A percentile compares a stretch with the other conserved stretches of the same genome.
Conservation (phyloP, 192 early-diverging fungal species). For the Lobosporangium transversale region DNA sequence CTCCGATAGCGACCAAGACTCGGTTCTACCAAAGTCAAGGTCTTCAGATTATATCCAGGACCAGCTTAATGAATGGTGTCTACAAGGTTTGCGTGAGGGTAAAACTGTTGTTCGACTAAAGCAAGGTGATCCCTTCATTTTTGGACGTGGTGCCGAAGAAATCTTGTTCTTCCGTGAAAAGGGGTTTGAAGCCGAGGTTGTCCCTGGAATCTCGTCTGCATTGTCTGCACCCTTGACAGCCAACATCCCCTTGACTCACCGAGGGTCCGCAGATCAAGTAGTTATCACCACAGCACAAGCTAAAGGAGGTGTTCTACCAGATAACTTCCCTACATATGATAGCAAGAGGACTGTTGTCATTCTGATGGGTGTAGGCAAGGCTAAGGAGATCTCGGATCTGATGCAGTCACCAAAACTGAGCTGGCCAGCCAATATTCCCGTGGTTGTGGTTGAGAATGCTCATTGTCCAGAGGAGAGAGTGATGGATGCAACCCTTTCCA, state of each 20-base stretch:
- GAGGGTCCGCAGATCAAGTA: conserved; percentile 88
- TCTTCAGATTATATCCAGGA: conserved; percentile 79
- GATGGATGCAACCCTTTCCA: conserved; percentile 70
- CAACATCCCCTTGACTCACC: conserved; percentile 86
- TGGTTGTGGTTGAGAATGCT: conserved; percentile 86
- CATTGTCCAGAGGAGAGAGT: conserved; percentile 80
- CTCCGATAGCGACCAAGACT: conserved; percentile 1
- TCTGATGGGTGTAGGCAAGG: conserved; percentile 85
- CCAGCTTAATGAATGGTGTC: conserved; percentile 76
- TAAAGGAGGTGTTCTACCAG: conserved; percentile 79
- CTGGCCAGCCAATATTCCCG: conserved; percentile 75
- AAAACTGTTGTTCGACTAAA: conserved; percentile 86
- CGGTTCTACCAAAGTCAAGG: conserved; percentile 37
- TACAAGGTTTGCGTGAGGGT: conserved; percentile 73
- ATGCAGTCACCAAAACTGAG: conserved; percentile 49
- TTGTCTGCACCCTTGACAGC: conserved; percentile 80
- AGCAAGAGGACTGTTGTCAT: conserved; percentile 80
- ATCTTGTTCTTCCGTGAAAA: conserved; percentile 73
- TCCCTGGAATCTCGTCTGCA: conserved; percentile 83
- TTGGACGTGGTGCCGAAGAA: conserved; percentile 94
- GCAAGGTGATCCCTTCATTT: conserved; percentile 93
- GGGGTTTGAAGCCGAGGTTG: conserved; percentile 70
- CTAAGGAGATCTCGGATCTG: conserved; percentile 71
- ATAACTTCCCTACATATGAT: conserved; percentile 71
- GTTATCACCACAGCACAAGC: conserved; percentile 85